Evolutionary conservation across 768 basidiomycete species (phyloP), one percentile per base, ranked within the genome.

Genomic region (Calocybe indica): DNA sequence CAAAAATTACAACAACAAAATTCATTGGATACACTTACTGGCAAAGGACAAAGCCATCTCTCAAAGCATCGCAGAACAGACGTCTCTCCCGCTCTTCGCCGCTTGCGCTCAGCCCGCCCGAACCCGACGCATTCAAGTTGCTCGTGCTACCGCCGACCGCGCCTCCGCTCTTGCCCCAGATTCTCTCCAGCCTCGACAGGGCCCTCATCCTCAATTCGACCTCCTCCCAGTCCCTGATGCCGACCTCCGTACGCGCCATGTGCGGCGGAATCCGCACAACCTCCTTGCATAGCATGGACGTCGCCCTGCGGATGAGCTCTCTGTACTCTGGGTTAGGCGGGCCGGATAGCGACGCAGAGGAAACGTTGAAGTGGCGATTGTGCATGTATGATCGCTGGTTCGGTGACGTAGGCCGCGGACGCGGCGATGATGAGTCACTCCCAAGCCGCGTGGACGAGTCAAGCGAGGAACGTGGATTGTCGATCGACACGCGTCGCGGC

Each of bases 31-130:
- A 52, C 33, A 82, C 92, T 69, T 59, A 94, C 92, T 89, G 84
- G 81, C 92, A 93, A 15, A 95, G 74, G 14, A 94, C 78, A 62
- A 83, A 86, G 1, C 92, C 92, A 67, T 95, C 92, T 56, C 81
- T 68, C 47, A 94, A 61, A 0, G 87, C 82, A 46, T 92, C 88
- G 32, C 74, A 71, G 57, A 93, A 95, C 31, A 79, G 62, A 45
- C 72, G 74, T 52, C 85, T 69, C 64, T 93, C 88, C 57, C 83
- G 73, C 53, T 91, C 89, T 65, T 88, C 89, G 33, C 83, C 83
- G 29, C 72, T 69, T 15, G 70, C 66, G 54, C 74, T 72, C 12
- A 73, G 51, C 14, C 74, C 69, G 37, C 59, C 62, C 11, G 67
- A 61, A 36, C 58, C 55, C 4, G 49, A 55, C 33, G 65, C 57